phyloP scores from a whole-genome alignment of 805 yeast species.

The Sugiyamaella mastotermitis region DNA sequence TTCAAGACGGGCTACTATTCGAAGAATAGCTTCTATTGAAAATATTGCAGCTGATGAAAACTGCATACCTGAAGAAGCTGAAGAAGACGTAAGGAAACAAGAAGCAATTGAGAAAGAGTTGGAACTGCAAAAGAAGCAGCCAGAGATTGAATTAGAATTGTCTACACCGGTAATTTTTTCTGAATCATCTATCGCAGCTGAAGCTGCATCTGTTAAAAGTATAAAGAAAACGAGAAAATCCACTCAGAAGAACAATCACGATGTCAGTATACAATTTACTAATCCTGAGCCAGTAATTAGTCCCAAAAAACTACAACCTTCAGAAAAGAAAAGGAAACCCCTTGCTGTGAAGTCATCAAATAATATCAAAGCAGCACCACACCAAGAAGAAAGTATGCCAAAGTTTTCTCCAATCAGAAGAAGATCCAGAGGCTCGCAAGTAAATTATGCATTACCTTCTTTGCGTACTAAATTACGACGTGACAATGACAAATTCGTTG shows the following conservation, averaged over 20 bases:
- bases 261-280: too few relatives aligned
- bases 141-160: too few relatives aligned
- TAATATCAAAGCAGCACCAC: neutral
- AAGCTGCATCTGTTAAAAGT: too few relatives aligned
- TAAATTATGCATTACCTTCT: slow-evolving; percentile 65
- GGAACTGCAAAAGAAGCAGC: neutral
- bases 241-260: too few relatives aligned
- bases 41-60: neutral
- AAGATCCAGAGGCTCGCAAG: slow-evolving; percentile 48
- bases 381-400: neutral
- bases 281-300: too few relatives aligned
- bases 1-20: slow-evolving; percentile 2
- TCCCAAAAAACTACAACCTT: too few relatives aligned
- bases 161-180: too few relatives aligned
- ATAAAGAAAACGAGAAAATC: too few relatives aligned
- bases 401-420: slow-evolving; percentile 21
- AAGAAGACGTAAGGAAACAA: slow-evolving; percentile 2
- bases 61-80: slow-evolving; percentile 13
- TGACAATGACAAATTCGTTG: slow-evolving; percentile 51
- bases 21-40: slow-evolving; percentile 5
- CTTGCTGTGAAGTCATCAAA: too few relatives aligned
- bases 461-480: slow-evolving; percentile 65
- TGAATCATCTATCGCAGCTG: too few relatives aligned
- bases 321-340: too few relatives aligned
- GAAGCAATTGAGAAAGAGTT: neutral